A percentile compares a stretch with the other conserved stretches of the same genome.
These are phyloP conservation scores for Aspergillus thermomutatus DNA, from an alignment of 2,329 filamentous ascomycete genomes.

Conservation along the genomic window DNA sequence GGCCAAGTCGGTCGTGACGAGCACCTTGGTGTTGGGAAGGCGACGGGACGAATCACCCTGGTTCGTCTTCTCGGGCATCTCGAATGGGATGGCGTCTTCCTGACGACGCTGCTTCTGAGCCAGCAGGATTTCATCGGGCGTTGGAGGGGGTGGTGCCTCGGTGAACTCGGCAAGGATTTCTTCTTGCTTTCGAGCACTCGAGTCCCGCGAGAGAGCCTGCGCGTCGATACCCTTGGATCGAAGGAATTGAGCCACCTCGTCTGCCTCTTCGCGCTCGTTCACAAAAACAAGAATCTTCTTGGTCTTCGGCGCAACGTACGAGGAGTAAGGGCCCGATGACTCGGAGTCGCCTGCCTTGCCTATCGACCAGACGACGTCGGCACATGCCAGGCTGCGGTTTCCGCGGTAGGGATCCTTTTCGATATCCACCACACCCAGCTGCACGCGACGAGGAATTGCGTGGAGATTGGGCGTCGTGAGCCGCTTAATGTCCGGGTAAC, in stretches of 20 bases:
- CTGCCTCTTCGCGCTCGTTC: slow-evolving; percentile 88
- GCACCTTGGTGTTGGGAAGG: slow-evolving; percentile 77
- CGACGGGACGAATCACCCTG: slow-evolving; percentile 40
- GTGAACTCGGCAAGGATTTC: slow-evolving; percentile 77
- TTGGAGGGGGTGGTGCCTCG: slow-evolving; percentile 35
- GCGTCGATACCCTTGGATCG: slow-evolving; percentile 84
- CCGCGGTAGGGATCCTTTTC: slow-evolving; percentile 89
- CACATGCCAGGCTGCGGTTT: slow-evolving; percentile 89
- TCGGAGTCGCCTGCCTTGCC: slow-evolving; percentile 66
- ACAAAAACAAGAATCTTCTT: slow-evolving; percentile 94
- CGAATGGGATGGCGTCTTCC: slow-evolving; percentile 40
- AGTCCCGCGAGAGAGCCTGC: slow-evolving; percentile 79
- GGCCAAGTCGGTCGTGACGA: slow-evolving; percentile 90
- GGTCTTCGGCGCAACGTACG: slow-evolving; percentile 52
- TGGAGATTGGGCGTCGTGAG: slow-evolving; percentile 95
- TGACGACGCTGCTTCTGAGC: slow-evolving; percentile 27
- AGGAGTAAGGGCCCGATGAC: slow-evolving; percentile 28
- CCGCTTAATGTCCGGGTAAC: slow-evolving; percentile 78
- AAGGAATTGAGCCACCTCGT: slow-evolving; percentile 76
- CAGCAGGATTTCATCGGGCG: slow-evolving; percentile 32
- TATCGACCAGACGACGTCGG: slow-evolving; percentile 91
- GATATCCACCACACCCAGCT: slow-evolving; percentile 88
- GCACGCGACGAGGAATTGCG: slow-evolving; percentile 89
- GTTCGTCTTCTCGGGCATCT: slow-evolving; percentile 34
- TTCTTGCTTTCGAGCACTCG: slow-evolving; percentile 69